A percentile compares a stretch with the other conserved stretches of the same genome.
phyloP scores from a whole-genome alignment of 2,329 filamentous ascomycete genomes.

The Juglanconis juglandina region DNA sequence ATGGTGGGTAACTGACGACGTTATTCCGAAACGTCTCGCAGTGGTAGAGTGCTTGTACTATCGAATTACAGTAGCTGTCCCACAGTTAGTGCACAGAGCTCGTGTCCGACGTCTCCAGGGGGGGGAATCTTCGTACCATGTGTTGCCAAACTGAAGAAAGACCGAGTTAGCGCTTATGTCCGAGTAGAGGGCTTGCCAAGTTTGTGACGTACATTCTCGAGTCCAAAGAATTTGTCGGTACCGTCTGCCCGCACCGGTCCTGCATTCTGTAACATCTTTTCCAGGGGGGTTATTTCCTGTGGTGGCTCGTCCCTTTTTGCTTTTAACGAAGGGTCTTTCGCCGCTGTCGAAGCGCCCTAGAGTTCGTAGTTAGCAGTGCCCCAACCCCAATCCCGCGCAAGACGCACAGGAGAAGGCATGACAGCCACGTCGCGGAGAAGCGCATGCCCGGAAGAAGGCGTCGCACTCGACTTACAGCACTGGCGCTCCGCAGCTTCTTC shows the following conservation, averaged over 20 bases:
- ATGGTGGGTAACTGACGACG: slow-evolving; percentile 83
- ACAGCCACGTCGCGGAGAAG: not conserved
- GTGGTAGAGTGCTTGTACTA: slow-evolving; percentile 95
- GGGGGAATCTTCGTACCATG: slow-evolving; percentile 63
- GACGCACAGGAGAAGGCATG: not conserved
- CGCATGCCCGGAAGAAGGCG: slow-evolving; percentile 2
- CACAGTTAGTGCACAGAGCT: slow-evolving; percentile 18
- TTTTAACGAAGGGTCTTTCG: slow-evolving; percentile 35
- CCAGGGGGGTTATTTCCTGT: slow-evolving; percentile 59
- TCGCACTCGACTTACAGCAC: slow-evolving; percentile 45
- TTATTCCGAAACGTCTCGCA: slow-evolving; percentile 90
- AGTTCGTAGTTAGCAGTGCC: slow-evolving; percentile 1
- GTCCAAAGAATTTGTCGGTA: slow-evolving; percentile 96
- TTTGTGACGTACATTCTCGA: slow-evolving; percentile 79
- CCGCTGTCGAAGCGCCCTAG: slow-evolving; percentile 43
- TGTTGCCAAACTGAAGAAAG: slow-evolving; percentile 79
- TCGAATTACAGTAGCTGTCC: slow-evolving; percentile 92
- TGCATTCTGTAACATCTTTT: slow-evolving; percentile 76
- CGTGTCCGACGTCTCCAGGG: not conserved
- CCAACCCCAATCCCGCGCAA: slow-evolving; percentile 13
- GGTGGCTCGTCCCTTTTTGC: slow-evolving; percentile 56
- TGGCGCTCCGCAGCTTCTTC: slow-evolving; percentile 55
- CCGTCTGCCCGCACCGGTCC: slow-evolving; percentile 81
- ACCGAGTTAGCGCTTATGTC: slow-evolving; percentile 5
- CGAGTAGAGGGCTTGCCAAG: not conserved